phyloP scores from a whole-genome alignment of 2,329 filamentous ascomycete genomes.

The Remersonia thermophila region DNA sequence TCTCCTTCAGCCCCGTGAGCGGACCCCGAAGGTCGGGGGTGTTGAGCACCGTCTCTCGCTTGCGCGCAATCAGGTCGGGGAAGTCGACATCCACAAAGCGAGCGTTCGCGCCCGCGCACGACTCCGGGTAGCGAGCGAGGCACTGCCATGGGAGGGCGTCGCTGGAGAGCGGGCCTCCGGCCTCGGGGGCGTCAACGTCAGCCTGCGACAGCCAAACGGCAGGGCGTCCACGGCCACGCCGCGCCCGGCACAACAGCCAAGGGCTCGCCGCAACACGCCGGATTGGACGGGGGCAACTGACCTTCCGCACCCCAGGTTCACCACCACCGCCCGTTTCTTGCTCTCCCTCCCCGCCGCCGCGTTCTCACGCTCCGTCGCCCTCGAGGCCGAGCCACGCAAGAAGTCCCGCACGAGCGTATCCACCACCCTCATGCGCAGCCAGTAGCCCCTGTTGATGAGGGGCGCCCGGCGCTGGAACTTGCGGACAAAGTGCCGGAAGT shows the following conservation, averaged over 20 bases:
- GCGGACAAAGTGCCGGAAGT: constrained; percentile 76
- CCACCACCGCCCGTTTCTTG: constrained; percentile 48
- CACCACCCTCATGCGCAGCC: constrained; percentile 72
- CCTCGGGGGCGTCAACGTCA: neutral
- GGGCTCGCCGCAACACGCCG: no score
- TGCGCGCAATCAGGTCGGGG: constrained; percentile 63
- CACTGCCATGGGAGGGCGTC: constrained; percentile 82
- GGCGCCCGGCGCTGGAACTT: constrained; percentile 76
- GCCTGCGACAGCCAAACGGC: neutral
- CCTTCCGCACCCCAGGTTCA: constrained; percentile 87
- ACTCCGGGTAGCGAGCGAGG: constrained; percentile 50
- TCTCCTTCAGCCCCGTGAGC: constrained; percentile 29
- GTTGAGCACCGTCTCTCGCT: constrained; percentile 53
- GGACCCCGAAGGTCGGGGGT: constrained; percentile 47
- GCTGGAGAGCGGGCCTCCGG: constrained; percentile 31
- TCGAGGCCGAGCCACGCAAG: constrained; percentile 29
- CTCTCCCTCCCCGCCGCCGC: no score
- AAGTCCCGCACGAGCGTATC: constrained; percentile 65
- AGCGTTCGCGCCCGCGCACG: constrained; percentile 35
- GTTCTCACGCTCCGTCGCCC: constrained; percentile 27
- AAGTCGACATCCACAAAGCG: constrained; percentile 82
- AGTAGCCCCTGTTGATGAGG: constrained; percentile 81
- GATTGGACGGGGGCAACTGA: constrained; percentile 34
- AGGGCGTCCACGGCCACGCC: neutral
- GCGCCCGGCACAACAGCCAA: no score